Conservation (phyloP, 345 rosid species). For the Brassica carinata region DNA sequence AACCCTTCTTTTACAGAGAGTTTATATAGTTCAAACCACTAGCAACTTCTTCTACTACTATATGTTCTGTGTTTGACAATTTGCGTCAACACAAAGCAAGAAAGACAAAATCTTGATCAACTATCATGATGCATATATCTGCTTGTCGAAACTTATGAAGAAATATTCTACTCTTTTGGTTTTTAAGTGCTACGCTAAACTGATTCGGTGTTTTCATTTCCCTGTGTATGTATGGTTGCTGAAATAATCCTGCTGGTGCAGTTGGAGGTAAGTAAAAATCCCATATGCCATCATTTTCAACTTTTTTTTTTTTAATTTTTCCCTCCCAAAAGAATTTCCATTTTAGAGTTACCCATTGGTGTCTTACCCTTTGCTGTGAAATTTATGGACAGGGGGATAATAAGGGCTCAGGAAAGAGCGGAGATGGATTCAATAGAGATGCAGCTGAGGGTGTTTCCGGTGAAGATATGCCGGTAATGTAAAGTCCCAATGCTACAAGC, state of each 20-base stretch:
- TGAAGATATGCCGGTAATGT: constrained; percentile 48
- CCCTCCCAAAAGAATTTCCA: neutral
- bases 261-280: constrained; percentile 65
- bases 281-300: neutral
- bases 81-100: too few relatives aligned
- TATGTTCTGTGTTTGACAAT: too few relatives aligned
- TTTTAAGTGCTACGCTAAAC: neutral
- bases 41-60: too few relatives aligned
- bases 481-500: neutral
- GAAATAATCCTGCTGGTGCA: constrained; percentile 34
- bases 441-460: constrained; percentile 49
- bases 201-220: neutral
- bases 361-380: constrained; percentile 16
- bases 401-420: constrained; percentile 69
- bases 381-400: constrained; percentile 55
- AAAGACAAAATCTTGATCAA: too few relatives aligned
- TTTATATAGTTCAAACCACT: too few relatives aligned
- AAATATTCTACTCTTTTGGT: neutral
- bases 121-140: too few relatives aligned
- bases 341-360: neutral
- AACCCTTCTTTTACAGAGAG: too few relatives aligned
- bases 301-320: neutral
- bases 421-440: constrained; percentile 66
- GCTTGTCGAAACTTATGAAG: too few relatives aligned
- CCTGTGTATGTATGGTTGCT: constrained; percentile 23